Evolutionary conservation across 2,329 filamentous ascomycete genomes (phyloP), one percentile per base, ranked within the genome.

Genomic region (Beauveria sp.): DNA sequence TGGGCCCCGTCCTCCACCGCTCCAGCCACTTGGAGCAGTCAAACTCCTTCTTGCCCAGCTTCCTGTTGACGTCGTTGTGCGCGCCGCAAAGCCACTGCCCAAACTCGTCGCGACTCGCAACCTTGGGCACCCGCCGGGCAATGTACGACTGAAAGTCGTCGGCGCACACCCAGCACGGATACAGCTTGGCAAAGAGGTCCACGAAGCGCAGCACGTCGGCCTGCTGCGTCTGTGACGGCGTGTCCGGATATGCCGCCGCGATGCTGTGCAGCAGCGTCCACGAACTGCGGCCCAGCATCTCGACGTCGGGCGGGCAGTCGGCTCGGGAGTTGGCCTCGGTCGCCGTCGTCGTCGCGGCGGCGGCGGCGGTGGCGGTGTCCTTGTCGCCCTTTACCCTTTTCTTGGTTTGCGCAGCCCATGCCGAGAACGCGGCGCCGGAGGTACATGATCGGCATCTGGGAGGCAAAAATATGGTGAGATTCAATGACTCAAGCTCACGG

Each of bases 231-330:
- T 79, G 73, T 0, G 87, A 84, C 0, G 95, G 91, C 8, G 72
- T 75, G 8, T 82, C 79, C 1, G 95, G 95, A 73, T 98, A 99
- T 16, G 85, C 85, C 0, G 93, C 95, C 16, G 93, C 90, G 66
- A 99, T 90, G 9, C 89, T 88, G 79, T 99, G 95, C 1, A 99
- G 85, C 22, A 99, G 83, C 0, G 92, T 97, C 95, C 95, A 99
- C 14, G 91, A 90, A 64, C 87, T 88, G 65, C 92, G 90, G 54
- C 95, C 95, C 5, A 99, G 86, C 18, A 81, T 77, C 71, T 96
- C 91, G 66, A 97, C 91, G 72, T 98, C 93, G 1, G 95, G 89
- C 0, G 95, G 95, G 72, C 93, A 98, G 74, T 96, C 89, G 45
- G 53, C 57, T 12, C 57, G 65, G 8, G 81, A 79, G 16, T 77